Conservation (phyloP, 139 green algal genomes). For the Haematococcus sp. region DNA sequence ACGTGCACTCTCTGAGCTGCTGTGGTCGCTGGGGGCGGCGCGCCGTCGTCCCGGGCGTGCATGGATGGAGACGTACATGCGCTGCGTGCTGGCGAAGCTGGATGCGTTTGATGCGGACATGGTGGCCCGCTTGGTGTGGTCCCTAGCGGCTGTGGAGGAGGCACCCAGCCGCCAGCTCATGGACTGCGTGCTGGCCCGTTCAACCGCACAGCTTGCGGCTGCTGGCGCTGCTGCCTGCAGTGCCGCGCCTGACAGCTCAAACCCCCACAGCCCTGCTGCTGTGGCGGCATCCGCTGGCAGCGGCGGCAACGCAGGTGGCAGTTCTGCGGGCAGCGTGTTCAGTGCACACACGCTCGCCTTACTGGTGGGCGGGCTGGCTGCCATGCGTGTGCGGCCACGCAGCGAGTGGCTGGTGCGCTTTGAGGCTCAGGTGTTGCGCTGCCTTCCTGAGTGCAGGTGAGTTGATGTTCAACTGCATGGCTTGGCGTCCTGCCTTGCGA, state of each 20-base stretch:
- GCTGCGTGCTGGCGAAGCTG: not conserved
- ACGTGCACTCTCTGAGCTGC: not conserved
- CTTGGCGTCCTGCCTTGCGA: too few species aligned
- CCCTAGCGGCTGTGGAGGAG: not conserved
- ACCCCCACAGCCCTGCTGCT: too few species aligned
- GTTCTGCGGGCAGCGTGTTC: not conserved
- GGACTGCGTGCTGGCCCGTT: too few species aligned
- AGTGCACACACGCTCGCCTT: slow-evolving; percentile 1
- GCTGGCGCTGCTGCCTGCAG: too few species aligned
- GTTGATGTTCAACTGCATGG: not conserved
- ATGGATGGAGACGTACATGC: slow-evolving; percentile 2
- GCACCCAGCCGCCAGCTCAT: not conserved
- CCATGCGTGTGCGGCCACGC: not conserved
- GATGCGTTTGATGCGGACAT: not conserved
- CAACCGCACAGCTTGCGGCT: too few species aligned
- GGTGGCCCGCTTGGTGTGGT: slow-evolving; percentile 6
- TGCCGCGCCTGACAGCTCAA: too few species aligned
- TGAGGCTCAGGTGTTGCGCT: not conserved
- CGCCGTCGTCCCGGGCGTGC: not conserved
- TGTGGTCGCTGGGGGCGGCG: not conserved
- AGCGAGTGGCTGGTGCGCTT: slow-evolving; percentile 4
- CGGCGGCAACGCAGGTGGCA: too few species aligned
- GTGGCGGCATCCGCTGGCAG: too few species aligned
- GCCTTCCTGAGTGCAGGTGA: slow-evolving; percentile 1
- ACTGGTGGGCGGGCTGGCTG: not conserved